phyloP scores from a whole-genome alignment of 352 stramenopile genomes.

The Phytophthora uliginosa region DNA sequence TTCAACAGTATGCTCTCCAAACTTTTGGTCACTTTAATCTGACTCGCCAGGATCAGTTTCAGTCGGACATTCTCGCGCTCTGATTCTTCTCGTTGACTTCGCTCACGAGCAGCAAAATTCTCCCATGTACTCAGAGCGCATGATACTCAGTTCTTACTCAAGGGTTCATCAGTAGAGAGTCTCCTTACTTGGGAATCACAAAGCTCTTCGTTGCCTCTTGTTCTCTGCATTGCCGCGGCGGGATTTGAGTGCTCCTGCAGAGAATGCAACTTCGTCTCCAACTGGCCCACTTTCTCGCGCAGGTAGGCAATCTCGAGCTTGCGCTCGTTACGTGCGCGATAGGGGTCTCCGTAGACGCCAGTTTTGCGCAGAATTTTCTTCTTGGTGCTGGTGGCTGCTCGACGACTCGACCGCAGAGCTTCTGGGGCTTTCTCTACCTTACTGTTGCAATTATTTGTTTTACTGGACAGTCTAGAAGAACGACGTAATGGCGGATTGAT shows the following conservation, averaged over 20 bases:
- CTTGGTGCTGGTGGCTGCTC: constrained; percentile 9
- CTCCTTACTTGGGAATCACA: background rate
- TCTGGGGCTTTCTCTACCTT: background rate
- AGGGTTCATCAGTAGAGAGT: background rate
- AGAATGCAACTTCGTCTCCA: constrained; percentile 41
- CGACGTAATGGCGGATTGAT: constrained; percentile 1
- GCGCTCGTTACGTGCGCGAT: constrained; percentile 35
- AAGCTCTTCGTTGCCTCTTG: background rate
- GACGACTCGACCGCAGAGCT: constrained; percentile 1
- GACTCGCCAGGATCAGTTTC: constrained; percentile 49
- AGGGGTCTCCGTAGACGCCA: constrained; percentile 28
- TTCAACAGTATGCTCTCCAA: constrained; percentile 53
- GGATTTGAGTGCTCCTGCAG: constrained; percentile 7
- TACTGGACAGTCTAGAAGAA: constrained; percentile 11
- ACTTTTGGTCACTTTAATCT: constrained; percentile 55
- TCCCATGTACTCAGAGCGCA: constrained; percentile 16
- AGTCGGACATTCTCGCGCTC: constrained; percentile 45
- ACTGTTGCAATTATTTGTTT: background rate
- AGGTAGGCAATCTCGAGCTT: constrained; percentile 53
- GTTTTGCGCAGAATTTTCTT: constrained; percentile 24
- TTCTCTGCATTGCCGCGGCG: background rate
- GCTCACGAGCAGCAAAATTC: constrained; percentile 18
- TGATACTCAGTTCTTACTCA: background rate
- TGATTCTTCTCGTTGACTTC: constrained; percentile 16
- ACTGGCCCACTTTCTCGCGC: constrained; percentile 41